A percentile compares a stretch with the other conserved stretches of the same genome.
phyloP scores from a whole-genome alignment of 768 basidiomycete genomes.

The Suillus hirtellus region DNA sequence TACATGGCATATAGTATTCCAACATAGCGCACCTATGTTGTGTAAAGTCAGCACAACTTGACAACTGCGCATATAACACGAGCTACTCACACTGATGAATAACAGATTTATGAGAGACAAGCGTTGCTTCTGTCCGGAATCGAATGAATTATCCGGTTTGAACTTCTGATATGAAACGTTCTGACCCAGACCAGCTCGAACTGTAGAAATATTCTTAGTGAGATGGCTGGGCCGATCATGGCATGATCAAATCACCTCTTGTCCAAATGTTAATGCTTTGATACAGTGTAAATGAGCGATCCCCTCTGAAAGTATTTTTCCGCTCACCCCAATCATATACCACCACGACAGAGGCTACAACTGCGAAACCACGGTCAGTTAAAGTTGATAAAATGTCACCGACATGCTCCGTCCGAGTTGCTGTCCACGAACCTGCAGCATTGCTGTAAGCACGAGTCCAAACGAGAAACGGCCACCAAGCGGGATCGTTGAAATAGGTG shows the following conservation, averaged over 20 bases:
- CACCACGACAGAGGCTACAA: neutral
- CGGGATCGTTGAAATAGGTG: neutral
- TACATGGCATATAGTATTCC: neutral
- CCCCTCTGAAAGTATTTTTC: neutral
- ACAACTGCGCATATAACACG: neutral
- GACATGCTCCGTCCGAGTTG: neutral
- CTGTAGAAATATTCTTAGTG: neutral
- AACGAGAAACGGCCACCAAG: neutral
- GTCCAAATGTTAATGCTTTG: neutral
- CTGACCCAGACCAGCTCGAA: neutral
- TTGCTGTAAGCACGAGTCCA: neutral
- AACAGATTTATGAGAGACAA: neutral
- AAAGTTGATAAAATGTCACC: neutral
- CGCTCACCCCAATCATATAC: neutral
- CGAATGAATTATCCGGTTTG: neutral
- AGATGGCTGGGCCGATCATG: neutral
- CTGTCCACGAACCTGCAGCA: neutral
- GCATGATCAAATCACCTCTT: neutral
- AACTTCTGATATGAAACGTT: neutral
- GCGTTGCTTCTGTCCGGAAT: neutral
- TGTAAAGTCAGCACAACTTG: neutral
- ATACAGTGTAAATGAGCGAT: neutral
- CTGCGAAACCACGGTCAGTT: neutral
- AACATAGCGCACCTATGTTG: neutral
- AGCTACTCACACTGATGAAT: neutral